phyloP scores from a whole-genome alignment of 2,329 filamentous ascomycete species.

The Pestalotiopsis sp. region DNA sequence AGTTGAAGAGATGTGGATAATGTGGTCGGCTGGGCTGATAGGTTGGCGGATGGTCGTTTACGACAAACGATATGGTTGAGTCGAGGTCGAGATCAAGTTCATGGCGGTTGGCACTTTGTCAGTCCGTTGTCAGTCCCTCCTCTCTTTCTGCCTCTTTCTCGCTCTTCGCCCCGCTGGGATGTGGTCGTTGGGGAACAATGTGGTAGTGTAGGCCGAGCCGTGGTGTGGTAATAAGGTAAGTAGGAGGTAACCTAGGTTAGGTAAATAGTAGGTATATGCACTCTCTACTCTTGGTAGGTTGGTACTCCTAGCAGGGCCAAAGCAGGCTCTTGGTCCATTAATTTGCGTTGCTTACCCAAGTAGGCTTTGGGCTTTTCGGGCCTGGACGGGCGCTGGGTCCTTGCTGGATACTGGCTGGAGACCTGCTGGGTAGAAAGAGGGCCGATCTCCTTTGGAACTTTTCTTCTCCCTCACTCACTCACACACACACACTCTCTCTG shows the following conservation, averaged over 20 bases:
- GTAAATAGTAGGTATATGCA: neutral
- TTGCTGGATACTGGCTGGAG: neutral
- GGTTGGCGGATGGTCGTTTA: neutral
- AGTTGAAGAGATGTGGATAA: neutral
- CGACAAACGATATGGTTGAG: neutral
- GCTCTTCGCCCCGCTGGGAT: neutral
- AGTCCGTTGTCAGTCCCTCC: neutral
- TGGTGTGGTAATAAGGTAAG: neutral
- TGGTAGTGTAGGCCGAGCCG: neutral
- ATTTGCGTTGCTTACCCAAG: neutral
- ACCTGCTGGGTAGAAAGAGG: neutral
- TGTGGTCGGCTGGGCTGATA: neutral
- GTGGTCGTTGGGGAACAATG: neutral
- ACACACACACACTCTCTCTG: neutral
- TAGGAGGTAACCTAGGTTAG: neutral
- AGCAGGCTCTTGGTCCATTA: neutral
- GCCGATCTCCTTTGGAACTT: neutral
- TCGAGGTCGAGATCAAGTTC: neutral
- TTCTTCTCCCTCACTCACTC: neutral
- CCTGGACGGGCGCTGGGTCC: neutral
- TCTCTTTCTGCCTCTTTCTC: neutral
- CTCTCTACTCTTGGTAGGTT: neutral
- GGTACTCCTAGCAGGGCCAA: neutral
- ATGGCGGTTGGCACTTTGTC: neutral
- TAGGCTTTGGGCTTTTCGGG: neutral